A percentile compares a stretch with the other conserved stretches of the same genome.
Conservation (phyloP, 768 basidiomycete species). For the Auriscalpium microsporum region DNA sequence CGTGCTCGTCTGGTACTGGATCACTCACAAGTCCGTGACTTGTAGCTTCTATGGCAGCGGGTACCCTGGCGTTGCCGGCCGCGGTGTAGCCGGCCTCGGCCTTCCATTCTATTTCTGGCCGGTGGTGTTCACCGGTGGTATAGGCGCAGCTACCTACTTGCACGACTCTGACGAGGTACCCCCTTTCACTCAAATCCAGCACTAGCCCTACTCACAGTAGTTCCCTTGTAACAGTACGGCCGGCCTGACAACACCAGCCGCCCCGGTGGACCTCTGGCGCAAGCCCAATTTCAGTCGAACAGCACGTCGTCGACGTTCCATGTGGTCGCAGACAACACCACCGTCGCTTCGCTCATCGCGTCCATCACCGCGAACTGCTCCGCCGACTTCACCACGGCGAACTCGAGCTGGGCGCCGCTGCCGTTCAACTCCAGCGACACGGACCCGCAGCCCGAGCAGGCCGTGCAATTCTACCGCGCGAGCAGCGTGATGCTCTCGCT, state of each 20-base stretch:
- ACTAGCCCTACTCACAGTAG: neutral
- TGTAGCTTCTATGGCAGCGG: constrained; percentile 22
- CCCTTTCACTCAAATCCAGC: neutral
- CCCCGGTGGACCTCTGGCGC: constrained; percentile 25
- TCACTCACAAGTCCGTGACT: neutral
- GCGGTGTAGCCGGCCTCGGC: constrained; percentile 11
- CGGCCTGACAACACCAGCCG: constrained; percentile 25
- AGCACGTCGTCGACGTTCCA: constrained; percentile 24
- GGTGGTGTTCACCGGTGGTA: constrained; percentile 13
- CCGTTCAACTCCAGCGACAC: constrained; percentile 12
- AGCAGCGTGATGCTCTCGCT: constrained; percentile 17
- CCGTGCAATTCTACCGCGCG: constrained; percentile 20
- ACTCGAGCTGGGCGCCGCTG: constrained; percentile 7
- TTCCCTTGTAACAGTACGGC: constrained; percentile 24
- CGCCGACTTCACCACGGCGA: constrained; percentile 6
- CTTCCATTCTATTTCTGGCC: constrained; percentile 24
- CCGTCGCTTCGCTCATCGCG: constrained; percentile 24
- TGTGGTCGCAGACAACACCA: constrained; percentile 28
- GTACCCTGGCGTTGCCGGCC: constrained; percentile 13
- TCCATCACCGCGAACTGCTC: constrained; percentile 23
- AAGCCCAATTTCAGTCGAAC: constrained; percentile 22
- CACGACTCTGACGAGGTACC: constrained; percentile 12
- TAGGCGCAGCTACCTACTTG: constrained; percentile 5
- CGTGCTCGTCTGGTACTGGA: too few species aligned
- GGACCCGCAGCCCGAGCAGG: constrained; percentile 18